A percentile compares a stretch with the other conserved stretches of the same genome.
Evolutionary conservation across 1,284 basidiomycete genomes (phyloP).

Genomic region (Microbotryum saponariae): DNA sequence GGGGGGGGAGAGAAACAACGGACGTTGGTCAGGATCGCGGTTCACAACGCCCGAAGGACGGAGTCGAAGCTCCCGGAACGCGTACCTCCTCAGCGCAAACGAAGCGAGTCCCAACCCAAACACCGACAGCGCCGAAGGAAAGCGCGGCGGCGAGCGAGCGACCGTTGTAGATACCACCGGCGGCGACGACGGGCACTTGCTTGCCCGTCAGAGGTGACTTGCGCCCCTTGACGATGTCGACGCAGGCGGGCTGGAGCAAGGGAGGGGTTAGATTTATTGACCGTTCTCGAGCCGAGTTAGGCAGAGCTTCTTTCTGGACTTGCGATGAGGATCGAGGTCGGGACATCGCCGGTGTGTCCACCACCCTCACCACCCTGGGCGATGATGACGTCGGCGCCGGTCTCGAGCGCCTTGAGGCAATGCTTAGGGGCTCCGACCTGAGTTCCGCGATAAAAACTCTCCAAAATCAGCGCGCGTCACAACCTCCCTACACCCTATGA

Average conservation of each 20-base stretch:
- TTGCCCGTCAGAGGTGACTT: conserved; percentile 68
- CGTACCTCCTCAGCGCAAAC: conserved; percentile 47
- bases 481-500: conserved; percentile 41
- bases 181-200: conserved; percentile 71
- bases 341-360: conserved; percentile 48
- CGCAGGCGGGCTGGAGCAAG: conserved; percentile 61
- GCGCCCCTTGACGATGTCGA: conserved; percentile 65
- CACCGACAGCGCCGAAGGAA: conserved; percentile 71
- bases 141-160: conserved; percentile 64
- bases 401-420: conserved; percentile 65
- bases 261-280: conserved; percentile 23
- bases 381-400: conserved; percentile 77
- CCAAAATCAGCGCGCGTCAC: no score
- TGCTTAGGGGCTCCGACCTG: conserved; percentile 46
- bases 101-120: conserved; percentile 84
- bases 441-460: no score
- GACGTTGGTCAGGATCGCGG: neutral
- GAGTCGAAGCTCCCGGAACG: conserved; percentile 35
- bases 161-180: conserved; percentile 79
- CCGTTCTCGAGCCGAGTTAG: conserved; percentile 38
- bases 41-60: neutral
- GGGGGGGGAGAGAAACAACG: neutral
- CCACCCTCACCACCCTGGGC: conserved; percentile 62
- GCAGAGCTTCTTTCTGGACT: neutral
- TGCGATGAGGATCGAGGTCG: conserved; percentile 39